Evolutionary conservation across 331 rosid species (phyloP).

Genomic region (Spiraea crenata): DNA sequence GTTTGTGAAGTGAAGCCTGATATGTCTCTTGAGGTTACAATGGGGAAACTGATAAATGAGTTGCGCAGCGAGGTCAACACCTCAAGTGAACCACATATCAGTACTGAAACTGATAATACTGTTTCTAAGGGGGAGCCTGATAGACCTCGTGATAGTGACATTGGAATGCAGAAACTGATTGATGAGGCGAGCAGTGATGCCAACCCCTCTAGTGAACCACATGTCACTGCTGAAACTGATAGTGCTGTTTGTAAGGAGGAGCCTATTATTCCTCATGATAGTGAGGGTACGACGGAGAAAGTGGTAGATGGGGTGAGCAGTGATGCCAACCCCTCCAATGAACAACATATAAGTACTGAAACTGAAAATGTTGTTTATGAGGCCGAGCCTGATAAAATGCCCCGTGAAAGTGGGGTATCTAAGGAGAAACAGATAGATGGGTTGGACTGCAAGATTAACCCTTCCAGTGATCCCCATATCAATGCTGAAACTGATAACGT

Average conservation of each 20-base stretch:
- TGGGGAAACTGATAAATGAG: neutral
- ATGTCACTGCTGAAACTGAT: conserved; percentile 8
- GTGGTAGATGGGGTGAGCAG: neutral
- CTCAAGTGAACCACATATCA: neutral
- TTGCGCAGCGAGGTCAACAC: neutral
- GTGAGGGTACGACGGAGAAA: neutral
- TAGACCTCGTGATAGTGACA: neutral
- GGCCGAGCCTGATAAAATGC: neutral
- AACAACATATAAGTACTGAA: neutral
- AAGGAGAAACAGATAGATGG: neutral
- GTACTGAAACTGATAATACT: neutral
- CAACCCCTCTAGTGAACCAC: neutral
- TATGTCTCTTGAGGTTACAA: conserved; percentile 7
- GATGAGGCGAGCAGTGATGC: neutral
- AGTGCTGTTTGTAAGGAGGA: neutral
- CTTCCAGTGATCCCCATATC: neutral
- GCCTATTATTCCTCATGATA: neutral
- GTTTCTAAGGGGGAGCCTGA: neutral
- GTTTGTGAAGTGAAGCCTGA: conserved; percentile 1
- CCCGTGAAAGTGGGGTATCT: conserved; percentile 3
- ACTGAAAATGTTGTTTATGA: neutral
- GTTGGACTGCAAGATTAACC: neutral
- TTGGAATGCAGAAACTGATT: conserved; percentile 2
- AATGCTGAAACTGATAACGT: conserved; percentile 11
- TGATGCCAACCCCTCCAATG: conserved; percentile 6